phyloP scores from a whole-genome alignment of 2,329 filamentous ascomycete genomes.

The Penicillium aurantiogriseum region DNA sequence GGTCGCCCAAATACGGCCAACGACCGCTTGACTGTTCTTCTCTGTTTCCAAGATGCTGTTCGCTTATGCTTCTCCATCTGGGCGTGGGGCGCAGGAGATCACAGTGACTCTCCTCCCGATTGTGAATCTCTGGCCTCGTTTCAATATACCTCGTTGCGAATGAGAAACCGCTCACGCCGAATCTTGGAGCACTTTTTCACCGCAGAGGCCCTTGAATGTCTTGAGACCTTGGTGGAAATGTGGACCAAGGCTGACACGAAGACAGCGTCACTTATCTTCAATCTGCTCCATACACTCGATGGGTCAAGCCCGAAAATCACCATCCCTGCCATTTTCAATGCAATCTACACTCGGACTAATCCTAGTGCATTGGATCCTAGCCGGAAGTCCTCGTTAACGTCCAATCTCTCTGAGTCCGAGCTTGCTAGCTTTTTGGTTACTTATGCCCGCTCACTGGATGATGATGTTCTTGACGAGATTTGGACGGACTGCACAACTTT shows the following conservation, averaged over 20 bases:
- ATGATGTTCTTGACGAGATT: slow-evolving; percentile 97
- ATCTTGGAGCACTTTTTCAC: slow-evolving; percentile 90
- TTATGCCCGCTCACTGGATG: slow-evolving; percentile 85
- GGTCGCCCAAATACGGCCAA: slow-evolving; percentile 85
- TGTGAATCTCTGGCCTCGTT: slow-evolving; percentile 74
- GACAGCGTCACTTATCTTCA: slow-evolving; percentile 68
- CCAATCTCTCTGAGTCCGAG: slow-evolving; percentile 77
- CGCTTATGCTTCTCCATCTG: slow-evolving; percentile 90
- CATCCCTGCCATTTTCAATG: slow-evolving; percentile 91
- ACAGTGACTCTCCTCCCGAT: slow-evolving; percentile 54
- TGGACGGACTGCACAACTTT: slow-evolving; percentile 95
- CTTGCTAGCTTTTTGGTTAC: slow-evolving; percentile 86
- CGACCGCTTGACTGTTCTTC: slow-evolving; percentile 83
- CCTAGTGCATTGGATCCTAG: slow-evolving; percentile 73
- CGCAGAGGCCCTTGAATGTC: slow-evolving; percentile 86
- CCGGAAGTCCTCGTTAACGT: slow-evolving; percentile 83
- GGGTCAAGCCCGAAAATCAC: slow-evolving; percentile 87
- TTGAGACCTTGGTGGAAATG: slow-evolving; percentile 84
- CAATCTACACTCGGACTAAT: slow-evolving; percentile 92
- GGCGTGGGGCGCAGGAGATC: slow-evolving; percentile 74
- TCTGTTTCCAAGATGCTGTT: slow-evolving; percentile 96
- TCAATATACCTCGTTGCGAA: slow-evolving; percentile 82
- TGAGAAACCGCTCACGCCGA: slow-evolving; percentile 83
- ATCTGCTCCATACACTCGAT: slow-evolving; percentile 84
- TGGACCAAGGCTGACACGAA: slow-evolving; percentile 63